Evolutionary conservation across 2,329 filamentous ascomycete species (phyloP).

Genomic region (Trichophyton schoenleinii): DNA sequence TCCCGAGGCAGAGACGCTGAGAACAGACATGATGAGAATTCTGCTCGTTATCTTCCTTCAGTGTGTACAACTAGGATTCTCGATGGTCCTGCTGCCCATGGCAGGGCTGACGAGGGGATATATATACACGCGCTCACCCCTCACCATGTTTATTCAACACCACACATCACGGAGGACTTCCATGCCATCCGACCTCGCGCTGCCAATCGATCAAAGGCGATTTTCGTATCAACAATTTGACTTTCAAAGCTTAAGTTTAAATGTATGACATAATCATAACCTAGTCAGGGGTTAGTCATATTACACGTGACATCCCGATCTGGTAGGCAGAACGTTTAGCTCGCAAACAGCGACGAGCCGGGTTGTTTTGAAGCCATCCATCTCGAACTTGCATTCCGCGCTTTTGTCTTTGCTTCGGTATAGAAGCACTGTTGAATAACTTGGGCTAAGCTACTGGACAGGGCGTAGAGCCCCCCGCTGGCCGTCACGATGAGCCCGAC

Average conservation of each 20-base stretch:
- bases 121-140: too few species aligned
- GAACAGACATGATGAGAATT: conserved; percentile 13
- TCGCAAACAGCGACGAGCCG: background rate
- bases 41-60: background rate
- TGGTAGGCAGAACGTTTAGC: conserved; percentile 1
- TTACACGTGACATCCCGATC: background rate
- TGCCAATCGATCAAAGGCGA: too few species aligned
- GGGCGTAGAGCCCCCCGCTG: background rate
- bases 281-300: background rate
- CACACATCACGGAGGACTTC: too few species aligned
- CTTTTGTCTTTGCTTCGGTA: background rate
- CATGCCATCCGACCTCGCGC: too few species aligned
- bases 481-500: conserved; percentile 41
- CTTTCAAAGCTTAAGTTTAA: background rate
- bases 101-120: background rate
- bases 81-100: background rate
- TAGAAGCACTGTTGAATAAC: background rate
- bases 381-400: background rate
- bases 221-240: background rate
- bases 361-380: background rate
- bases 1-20: conserved; percentile 14
- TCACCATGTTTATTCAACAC: too few species aligned
- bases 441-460: background rate
- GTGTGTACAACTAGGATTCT: background rate
- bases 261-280: background rate